These are phyloP conservation scores for Mycena indigotica DNA, from an alignment of 768 basidiomycete genomes.

Conservation along the genomic window DNA sequence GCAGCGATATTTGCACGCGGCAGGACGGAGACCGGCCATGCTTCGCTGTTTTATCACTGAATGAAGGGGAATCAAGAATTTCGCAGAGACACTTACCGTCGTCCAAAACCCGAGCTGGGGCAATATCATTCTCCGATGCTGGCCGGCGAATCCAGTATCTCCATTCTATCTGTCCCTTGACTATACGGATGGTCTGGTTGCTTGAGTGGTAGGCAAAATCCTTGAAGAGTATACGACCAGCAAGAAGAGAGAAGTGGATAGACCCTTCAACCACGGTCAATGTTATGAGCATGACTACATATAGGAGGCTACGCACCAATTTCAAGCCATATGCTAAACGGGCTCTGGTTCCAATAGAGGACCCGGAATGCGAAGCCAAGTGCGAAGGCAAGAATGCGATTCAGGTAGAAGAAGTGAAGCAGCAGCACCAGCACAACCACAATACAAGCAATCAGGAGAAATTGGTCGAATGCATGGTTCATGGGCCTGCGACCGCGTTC, in stretches of 20 bases:
- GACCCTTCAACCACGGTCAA: conserved; percentile 56
- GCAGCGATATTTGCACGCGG: conserved; percentile 75
- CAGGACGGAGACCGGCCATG: conserved; percentile 56
- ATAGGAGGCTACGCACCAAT: conserved; percentile 62
- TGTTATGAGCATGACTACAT: not conserved
- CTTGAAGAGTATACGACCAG: conserved; percentile 86
- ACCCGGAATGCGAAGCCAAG: conserved; percentile 69
- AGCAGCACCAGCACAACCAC: conserved; percentile 57
- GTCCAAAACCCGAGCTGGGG: conserved; percentile 49
- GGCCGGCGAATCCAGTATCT: conserved; percentile 90
- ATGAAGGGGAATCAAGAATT: conserved; percentile 4
- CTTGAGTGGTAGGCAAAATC: conserved; percentile 89
- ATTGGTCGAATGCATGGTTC: conserved; percentile 53
- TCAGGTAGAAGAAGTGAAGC: conserved; percentile 90
- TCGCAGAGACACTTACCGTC: conserved; percentile 45
- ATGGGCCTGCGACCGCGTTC: not conserved
- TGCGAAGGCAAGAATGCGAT: conserved; percentile 74
- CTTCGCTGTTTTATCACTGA: conserved; percentile 32
- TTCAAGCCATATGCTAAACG: conserved; percentile 80
- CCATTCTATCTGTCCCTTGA: conserved; percentile 89
- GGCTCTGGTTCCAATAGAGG: conserved; percentile 75
- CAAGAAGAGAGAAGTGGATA: conserved; percentile 87
- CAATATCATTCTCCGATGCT: conserved; percentile 71
- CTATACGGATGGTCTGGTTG: conserved; percentile 84
- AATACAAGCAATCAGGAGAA: conserved; percentile 66